Evolutionary conservation across 116 monocot species (phyloP).

Genomic region (Dioscorea cayenensis): DNA sequence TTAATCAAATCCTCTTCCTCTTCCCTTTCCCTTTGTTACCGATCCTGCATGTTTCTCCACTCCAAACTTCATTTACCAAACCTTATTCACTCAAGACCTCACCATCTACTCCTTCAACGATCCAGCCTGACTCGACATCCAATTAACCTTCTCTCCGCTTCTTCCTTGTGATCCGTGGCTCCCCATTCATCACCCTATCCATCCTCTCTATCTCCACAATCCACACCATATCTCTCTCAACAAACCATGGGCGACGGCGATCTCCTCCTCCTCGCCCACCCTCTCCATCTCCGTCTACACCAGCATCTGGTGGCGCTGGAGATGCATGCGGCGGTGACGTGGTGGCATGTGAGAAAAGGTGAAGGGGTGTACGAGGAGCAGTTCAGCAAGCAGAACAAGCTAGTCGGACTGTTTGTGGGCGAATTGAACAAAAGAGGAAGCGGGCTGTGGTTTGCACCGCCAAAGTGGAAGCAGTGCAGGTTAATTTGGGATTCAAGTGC

Average conservation of each 20-base stretch:
- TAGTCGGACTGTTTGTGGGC: slow-evolving; percentile 95
- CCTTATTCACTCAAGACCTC: slow-evolving; percentile 75
- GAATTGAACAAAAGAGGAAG: slow-evolving; percentile 93
- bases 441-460: slow-evolving; percentile 91
- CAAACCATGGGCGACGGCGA: slow-evolving; percentile 83
- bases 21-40: slow-evolving; percentile 69
- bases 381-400: slow-evolving; percentile 62
- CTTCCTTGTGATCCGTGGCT: slow-evolving; percentile 67
- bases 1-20: no score
- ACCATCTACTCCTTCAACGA: slow-evolving; percentile 77
- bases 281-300: slow-evolving; percentile 66
- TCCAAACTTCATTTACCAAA: slow-evolving; percentile 71
- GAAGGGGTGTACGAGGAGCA: slow-evolving; percentile 78
- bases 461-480: slow-evolving; percentile 79
- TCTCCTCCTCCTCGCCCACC: slow-evolving; percentile 82
- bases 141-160: slow-evolving; percentile 48
- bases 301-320: slow-evolving; percentile 80
- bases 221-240: slow-evolving; percentile 62
- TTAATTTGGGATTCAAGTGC: slow-evolving; percentile 87
- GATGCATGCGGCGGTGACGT: slow-evolving; percentile 54
- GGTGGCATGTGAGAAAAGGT: slow-evolving; percentile 94
- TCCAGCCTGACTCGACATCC: slow-evolving; percentile 65
- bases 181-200: slow-evolving; percentile 56
- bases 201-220: slow-evolving; percentile 39
- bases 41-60: slow-evolving; percentile 53